Base-by-base conservation (phyloP, 2,329 filamentous ascomycete species). In the Lomentospora prolificans region DNA sequence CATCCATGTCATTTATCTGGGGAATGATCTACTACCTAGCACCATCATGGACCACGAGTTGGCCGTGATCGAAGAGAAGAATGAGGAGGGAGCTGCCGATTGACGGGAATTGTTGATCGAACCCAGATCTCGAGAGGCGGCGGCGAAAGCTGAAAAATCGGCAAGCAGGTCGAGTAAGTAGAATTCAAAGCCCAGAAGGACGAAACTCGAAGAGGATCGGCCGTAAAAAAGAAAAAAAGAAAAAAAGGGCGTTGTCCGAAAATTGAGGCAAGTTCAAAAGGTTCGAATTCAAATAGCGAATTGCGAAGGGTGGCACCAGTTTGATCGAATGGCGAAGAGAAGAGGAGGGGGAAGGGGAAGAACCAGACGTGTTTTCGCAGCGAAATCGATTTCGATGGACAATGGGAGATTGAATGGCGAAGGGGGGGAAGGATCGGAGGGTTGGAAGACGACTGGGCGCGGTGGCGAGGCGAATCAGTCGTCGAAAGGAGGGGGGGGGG, bases 1-100 rank as follows among this genome's bases (percentile, higher is more conserved):
- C 79, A 81, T 83, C 80, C 80, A 83, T 83, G 75, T 76, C 80
- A 82, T 80, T 80, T 77, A 82, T 76, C 76, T 77, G 67, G 67
- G 69, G 69, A 69, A 71, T 66, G 65, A 64, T 67, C 69, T 64
- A 68, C 73, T 73, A 72, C 71, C 73, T 74, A 76, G 73, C 76
- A 81, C 75, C 79, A 82, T 82, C 72, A 73, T 82, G 79, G 75
- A 72, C 55, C 72, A 70, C 69, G 67, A 65, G 61, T 65, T 61
- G 65, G 68, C 63, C 66, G 67, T 65, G 63, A 65, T 61, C 56
- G n/a, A 30, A 36, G 51, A 41, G 28, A 39, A 17, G 31, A 39
- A 9, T 33, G 22, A 22, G 10, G 44, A 22, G 44, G 22, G 14
- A 19, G 44, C 17, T 22, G 44, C 10, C 53, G 57, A 53, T 48